Evolutionary conservation across 1,139 yeast species (phyloP), one percentile per base, ranked within the genome.

Genomic region (Candida neerlandica): DNA sequence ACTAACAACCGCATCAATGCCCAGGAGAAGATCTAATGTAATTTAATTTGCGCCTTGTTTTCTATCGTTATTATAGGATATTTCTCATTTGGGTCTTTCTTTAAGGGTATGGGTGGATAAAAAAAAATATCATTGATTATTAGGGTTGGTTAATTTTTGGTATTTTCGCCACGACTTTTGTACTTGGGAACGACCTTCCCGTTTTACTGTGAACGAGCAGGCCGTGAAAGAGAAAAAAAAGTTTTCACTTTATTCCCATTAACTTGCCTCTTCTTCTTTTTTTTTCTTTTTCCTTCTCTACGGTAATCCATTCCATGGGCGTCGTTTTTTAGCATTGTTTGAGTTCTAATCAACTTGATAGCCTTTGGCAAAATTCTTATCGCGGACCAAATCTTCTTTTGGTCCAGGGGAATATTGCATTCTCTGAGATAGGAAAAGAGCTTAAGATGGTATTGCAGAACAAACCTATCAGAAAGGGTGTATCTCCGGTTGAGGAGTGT

Each of bases 401-500:
- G 33, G 45, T 39, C 41, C 42, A 44, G 44, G 41, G 43, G 51
- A 50, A 42, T 47, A 51, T 43, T 50, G 54, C 45, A 49, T 45
- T 45, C 45, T 45, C 44, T 38, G 47, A 47, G 50, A 44, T 50
- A 30, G 16, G 41, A 43, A 30, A 38, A 39, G 49, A 42, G 46
- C 33, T 15, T 34, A 39, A 52, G 60, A 56, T 59, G 66, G 64
- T 50, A 58, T 61, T 59, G 58, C 52, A 70, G 61, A 70, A 49
- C 47, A 55, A 44, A 41, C 44, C 47, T 37, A 33, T 6, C 26
- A 42, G 39, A 48, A 45, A 69, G 77, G 77, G 76, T 70, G 78
- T 73, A 73, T 73, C 78, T 73, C 78, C 78, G 77, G 67, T 66
- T 67, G 75, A 71, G 70, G 78, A 73, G 71, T 57, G 51, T 51